A percentile compares a stretch with the other conserved stretches of the same genome.
Evolutionary conservation across 768 basidiomycete genomes (phyloP).

Genomic region (Tulasnella sp.): DNA sequence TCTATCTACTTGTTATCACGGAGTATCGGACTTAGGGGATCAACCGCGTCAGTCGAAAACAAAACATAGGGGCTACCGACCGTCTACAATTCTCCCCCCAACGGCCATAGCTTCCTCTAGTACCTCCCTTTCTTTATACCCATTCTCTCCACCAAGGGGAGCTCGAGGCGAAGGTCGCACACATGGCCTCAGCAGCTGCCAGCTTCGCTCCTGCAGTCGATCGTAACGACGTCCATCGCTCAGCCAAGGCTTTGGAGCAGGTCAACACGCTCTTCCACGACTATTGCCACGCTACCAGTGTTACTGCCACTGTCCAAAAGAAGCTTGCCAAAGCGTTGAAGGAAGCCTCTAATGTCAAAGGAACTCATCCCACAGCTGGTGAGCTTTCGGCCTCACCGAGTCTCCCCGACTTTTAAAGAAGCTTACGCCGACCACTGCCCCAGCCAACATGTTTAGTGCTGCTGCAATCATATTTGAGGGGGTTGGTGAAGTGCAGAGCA

Average conservation of each 20-base stretch:
- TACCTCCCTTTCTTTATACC: not conserved
- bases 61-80: not conserved
- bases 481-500: constrained; percentile 60
- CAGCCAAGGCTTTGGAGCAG: constrained; percentile 65
- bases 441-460: constrained; percentile 61
- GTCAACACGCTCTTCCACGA: constrained; percentile 60
- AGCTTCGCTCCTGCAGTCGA: constrained; percentile 40
- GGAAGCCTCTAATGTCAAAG: constrained; percentile 55
- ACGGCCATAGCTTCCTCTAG: not conserved
- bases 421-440: not conserved
- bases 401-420: not conserved
- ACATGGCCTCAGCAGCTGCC: not conserved
- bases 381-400: constrained; percentile 24
- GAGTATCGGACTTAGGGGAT: not conserved
- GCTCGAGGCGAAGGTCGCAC: not conserved
- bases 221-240: constrained; percentile 66
- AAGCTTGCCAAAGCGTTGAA: constrained; percentile 62
- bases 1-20: not conserved
- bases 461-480: constrained; percentile 61
- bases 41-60: not conserved
- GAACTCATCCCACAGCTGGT: constrained; percentile 58
- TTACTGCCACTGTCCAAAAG: constrained; percentile 60
- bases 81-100: not conserved
- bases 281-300: constrained; percentile 63
- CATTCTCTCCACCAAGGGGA: not conserved